Conservation (phyloP, 2,329 filamentous ascomycete species). For the Endocalyx cinctus region DNA sequence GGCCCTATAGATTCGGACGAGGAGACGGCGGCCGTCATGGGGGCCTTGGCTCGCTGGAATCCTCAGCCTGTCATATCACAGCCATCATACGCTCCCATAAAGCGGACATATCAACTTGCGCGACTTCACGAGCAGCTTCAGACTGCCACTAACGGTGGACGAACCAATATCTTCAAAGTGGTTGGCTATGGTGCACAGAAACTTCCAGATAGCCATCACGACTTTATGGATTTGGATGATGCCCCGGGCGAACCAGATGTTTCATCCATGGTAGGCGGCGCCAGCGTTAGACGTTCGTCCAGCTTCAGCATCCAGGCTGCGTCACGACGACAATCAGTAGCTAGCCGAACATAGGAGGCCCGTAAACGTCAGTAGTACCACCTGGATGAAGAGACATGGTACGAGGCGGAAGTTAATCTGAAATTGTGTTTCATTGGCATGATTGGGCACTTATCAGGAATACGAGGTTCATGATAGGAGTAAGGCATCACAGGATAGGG, state of each 20-base stretch:
- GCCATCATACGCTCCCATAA: constrained; percentile 56
- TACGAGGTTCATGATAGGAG: constrained; percentile 5
- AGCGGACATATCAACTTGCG: constrained; percentile 58
- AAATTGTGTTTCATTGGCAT: constrained; percentile 8
- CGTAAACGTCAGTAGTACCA: no score
- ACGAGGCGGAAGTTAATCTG: no score
- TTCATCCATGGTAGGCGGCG: constrained; percentile 33
- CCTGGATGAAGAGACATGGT: no score
- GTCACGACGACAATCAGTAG: constrained; percentile 42
- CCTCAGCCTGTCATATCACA: constrained; percentile 74
- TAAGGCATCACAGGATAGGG: not conserved
- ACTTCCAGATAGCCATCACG: constrained; percentile 45
- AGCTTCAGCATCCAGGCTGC: constrained; percentile 41
- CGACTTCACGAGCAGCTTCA: constrained; percentile 62
- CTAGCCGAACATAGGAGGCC: constrained; percentile 37
- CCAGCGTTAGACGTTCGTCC: constrained; percentile 36
- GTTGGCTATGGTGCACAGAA: constrained; percentile 52
- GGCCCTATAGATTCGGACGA: constrained; percentile 90
- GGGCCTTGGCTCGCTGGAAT: constrained; percentile 67
- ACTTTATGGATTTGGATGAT: constrained; percentile 45
- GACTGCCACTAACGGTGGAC: constrained; percentile 61
- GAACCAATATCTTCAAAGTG: constrained; percentile 61
- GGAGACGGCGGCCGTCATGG: constrained; percentile 86
- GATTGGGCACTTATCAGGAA: constrained; percentile 12
- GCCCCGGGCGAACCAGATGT: constrained; percentile 55